Percentiles rank a stretch among this genome's conserved stretches.
These are phyloP conservation scores for Colletotrichum viniferum DNA, from an alignment of 2,329 filamentous ascomycete species.

Conservation along the genomic window DNA sequence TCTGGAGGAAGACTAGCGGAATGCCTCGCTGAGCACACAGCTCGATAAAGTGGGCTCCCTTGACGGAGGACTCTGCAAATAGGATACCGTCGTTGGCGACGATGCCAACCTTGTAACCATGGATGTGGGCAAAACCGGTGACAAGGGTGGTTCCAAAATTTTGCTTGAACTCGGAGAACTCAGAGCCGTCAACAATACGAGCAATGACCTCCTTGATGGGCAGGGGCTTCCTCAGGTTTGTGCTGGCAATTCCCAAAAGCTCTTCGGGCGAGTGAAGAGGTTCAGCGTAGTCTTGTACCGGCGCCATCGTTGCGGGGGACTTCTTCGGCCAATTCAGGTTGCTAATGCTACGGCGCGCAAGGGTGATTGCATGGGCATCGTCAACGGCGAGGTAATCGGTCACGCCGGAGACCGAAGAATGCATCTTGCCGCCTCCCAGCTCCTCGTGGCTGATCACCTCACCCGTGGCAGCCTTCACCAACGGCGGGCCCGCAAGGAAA, in stretches of 20 bases:
- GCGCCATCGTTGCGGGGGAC: conserved; percentile 37
- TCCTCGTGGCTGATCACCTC: conserved; percentile 92
- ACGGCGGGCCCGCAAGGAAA: conserved; percentile 90
- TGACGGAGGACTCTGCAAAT: conserved; percentile 86
- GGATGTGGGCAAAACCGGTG: conserved; percentile 88
- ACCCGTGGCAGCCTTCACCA: conserved; percentile 95
- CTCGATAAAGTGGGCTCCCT: conserved; percentile 97
- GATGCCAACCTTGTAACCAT: conserved; percentile 90
- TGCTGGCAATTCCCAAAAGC: conserved; percentile 85
- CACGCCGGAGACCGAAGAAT: conserved; percentile 89
- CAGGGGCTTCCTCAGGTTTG: conserved; percentile 85
- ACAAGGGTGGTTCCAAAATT: conserved; percentile 89
- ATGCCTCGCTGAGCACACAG: conserved; percentile 89
- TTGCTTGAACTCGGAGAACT: conserved; percentile 93
- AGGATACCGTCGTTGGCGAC: conserved; percentile 96
- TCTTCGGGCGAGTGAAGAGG: conserved; percentile 82
- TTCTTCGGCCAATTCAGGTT: conserved; percentile 87
- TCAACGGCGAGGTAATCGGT: conserved; percentile 95
- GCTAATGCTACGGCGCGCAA: conserved; percentile 81
- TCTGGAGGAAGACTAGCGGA: conserved; percentile 91
- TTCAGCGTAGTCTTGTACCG: conserved; percentile 63
- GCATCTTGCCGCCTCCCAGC: conserved; percentile 86
- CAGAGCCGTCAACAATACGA: conserved; percentile 87
- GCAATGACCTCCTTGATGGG: conserved; percentile 91
- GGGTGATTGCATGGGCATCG: conserved; percentile 87